These are phyloP conservation scores for Clathrus columnatus DNA, from an alignment of 768 basidiomycete genomes.

Conservation along the genomic window DNA sequence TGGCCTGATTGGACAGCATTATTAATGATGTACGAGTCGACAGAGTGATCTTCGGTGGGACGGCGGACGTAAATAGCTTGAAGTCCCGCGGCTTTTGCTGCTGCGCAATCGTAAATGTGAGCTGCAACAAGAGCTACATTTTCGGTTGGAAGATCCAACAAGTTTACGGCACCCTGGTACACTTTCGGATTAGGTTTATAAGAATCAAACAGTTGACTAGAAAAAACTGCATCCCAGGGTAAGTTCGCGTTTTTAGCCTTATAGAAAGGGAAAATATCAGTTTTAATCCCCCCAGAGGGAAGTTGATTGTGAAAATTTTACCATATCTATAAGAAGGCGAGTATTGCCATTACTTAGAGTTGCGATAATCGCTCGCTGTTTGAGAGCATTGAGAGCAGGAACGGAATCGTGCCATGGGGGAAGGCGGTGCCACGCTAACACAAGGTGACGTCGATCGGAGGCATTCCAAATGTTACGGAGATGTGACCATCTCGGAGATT, in stretches of 20 bases:
- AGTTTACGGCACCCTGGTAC: conserved; percentile 40
- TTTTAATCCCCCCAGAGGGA: neutral
- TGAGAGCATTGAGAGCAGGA: conserved; percentile 40
- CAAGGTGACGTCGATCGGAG: conserved; percentile 34
- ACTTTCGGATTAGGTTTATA: conserved; percentile 55
- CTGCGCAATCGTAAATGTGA: conserved; percentile 49
- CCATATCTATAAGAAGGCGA: conserved; percentile 53
- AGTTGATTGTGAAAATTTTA: conserved; percentile 16
- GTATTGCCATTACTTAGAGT: conserved; percentile 60
- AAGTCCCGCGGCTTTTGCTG: conserved; percentile 43
- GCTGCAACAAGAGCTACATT: conserved; percentile 58
- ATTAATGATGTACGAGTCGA: conserved; percentile 25
- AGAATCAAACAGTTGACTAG: conserved; percentile 47
- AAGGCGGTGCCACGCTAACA: conserved; percentile 52
- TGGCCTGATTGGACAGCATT: conserved; percentile 46
- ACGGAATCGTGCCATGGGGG: conserved; percentile 52
- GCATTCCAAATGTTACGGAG: conserved; percentile 40
- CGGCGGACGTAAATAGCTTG: conserved; percentile 52
- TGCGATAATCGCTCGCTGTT: conserved; percentile 41
- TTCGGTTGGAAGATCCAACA: conserved; percentile 35
- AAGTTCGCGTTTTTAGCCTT: conserved; percentile 54
- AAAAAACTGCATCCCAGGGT: conserved; percentile 59
- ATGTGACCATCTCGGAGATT: conserved; percentile 38
- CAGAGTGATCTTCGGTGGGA: conserved; percentile 33
- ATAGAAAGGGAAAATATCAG: neutral